Evolutionary conservation across 139 green algal species (phyloP), one percentile per base, ranked within the genome.

Genomic region (Deuterostichococcus epilithicus): DNA sequence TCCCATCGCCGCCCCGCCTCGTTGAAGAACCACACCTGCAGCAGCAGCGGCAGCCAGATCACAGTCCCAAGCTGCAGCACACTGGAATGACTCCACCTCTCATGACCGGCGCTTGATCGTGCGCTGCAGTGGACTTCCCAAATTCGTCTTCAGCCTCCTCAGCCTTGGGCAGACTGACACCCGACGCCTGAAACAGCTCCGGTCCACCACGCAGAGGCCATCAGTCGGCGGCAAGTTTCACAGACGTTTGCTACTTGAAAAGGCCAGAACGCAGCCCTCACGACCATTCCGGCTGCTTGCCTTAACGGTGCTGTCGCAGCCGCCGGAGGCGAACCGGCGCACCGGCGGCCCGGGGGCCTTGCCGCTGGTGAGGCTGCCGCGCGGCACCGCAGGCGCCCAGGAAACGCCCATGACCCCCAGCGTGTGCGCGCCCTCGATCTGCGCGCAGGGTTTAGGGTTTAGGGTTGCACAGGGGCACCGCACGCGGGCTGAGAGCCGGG

Each of bases 231-330:
- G n/a, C n/a, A n/a, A n/a, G n/a, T n/a, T n/a, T n/a, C n/a, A n/a
- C n/a, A n/a, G n/a, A n/a, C n/a, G n/a, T n/a, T n/a, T n/a, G n/a
- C n/a, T n/a, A n/a, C n/a, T n/a, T n/a, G n/a, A n/a, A n/a, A n/a
- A n/a, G n/a, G n/a, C 42, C 8, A 13, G 42, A 8, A 52, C 42
- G 13, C 42, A 13, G 42, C 42, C 8, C 6, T 65, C 36, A 33
- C 37, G 26, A 59, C 26, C 67, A 5, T 35, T n/a, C n/a, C 10
- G 42, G 42, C 13, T 13, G 28, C 52, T 25, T 67, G 95, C 87
- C 86, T 94, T 94, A n/a, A 95, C 86, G 1, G 82, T 87, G 79
- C 95, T 97, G 85, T 99, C 95, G 80, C 94, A 97, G 39, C 95
- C 95, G 44, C 78, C 72, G 2, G 88, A 91, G 32, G 88, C 90